Conservation (phyloP, 2,329 filamentous ascomycete genomes). For the Anisogramma anomala region DNA sequence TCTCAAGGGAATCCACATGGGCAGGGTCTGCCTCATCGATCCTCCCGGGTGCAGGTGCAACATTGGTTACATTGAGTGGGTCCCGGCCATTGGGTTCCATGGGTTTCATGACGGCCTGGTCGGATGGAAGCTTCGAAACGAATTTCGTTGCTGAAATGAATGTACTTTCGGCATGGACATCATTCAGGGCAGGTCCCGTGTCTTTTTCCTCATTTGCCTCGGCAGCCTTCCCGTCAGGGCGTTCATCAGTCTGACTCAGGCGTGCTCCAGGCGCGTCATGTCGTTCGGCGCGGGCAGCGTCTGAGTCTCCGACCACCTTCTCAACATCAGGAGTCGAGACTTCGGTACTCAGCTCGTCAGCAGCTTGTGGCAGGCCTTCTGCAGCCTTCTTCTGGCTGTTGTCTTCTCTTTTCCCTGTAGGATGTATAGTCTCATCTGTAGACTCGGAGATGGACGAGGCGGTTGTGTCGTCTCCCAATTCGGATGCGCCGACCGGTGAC, state of each 20-base stretch:
- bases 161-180: conserved; percentile 7
- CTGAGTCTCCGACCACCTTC: neutral
- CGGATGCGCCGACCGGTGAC: conserved; percentile 43
- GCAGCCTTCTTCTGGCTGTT: conserved; percentile 9
- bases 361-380: conserved; percentile 8
- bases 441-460: conserved; percentile 54
- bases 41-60: conserved; percentile 13
- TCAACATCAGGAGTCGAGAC: conserved; percentile 2
- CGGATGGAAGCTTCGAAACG: conserved; percentile 14
- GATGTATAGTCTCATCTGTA: conserved; percentile 46
- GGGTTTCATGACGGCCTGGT: conserved; percentile 13
- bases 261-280: conserved; percentile 5
- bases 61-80: conserved; percentile 14
- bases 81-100: conserved; percentile 11
- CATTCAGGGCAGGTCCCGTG: conserved; percentile 1
- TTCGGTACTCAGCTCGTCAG: conserved; percentile 4
- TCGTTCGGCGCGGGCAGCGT: conserved; percentile 2
- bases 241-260: conserved; percentile 9
- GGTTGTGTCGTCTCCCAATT: conserved; percentile 47
- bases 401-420: conserved; percentile 23
- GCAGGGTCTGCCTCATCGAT: conserved; percentile 15
- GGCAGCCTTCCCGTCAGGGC: neutral
- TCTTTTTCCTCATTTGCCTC: conserved; percentile 5
- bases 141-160: conserved; percentile 20
- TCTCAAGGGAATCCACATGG: conserved; percentile 12